Percentiles rank a stretch among this genome's conserved stretches.
phyloP scores from a whole-genome alignment of 228 moss, liverwort and hornwort species.

The Sphagnum magellanicum region DNA sequence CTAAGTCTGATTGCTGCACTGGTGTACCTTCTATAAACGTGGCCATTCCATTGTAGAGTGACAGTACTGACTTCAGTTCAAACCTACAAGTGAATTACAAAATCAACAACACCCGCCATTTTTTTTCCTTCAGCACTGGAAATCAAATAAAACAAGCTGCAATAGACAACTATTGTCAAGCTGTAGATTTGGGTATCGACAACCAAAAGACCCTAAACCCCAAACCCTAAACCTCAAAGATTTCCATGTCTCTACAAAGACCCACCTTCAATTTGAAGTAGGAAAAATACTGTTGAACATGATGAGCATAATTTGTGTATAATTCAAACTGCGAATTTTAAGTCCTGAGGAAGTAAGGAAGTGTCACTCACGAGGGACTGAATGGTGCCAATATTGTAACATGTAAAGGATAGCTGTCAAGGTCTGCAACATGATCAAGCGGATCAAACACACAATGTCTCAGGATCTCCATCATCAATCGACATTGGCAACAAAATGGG shows the following conservation, averaged over 20 bases:
- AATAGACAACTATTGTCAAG: not conserved
- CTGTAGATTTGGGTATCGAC: too few relatives aligned
- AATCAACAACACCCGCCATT: not conserved
- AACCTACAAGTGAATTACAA: slow-evolving; percentile 17
- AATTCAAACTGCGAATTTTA: not conserved
- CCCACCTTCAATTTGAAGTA: not conserved
- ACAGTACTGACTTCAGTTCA: slow-evolving; percentile 37
- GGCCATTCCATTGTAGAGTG: slow-evolving; percentile 29
- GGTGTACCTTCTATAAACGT: slow-evolving; percentile 44
- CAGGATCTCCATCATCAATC: not conserved
- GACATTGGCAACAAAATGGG: not conserved
- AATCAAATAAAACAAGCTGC: not conserved
- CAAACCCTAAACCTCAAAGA: too few relatives aligned
- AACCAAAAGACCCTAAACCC: too few relatives aligned
- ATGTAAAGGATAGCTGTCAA: slow-evolving; percentile 29
- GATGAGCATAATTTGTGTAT: not conserved
- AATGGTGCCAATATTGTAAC: slow-evolving; percentile 40
- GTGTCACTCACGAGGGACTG: slow-evolving; percentile 39
- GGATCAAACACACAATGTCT: not conserved
- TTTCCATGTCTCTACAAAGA: not conserved
- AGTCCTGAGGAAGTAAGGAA: not conserved
- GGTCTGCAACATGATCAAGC: slow-evolving; percentile 16
- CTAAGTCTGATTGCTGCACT: slow-evolving; percentile 27
- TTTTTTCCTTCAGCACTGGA: not conserved
- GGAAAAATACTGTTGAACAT: not conserved